Percentiles rank a stretch among this genome's conserved stretches.
These are phyloP conservation scores for Epichloe sylvatica DNA, from an alignment of 2,329 filamentous ascomycete species.

Conservation along the genomic window DNA sequence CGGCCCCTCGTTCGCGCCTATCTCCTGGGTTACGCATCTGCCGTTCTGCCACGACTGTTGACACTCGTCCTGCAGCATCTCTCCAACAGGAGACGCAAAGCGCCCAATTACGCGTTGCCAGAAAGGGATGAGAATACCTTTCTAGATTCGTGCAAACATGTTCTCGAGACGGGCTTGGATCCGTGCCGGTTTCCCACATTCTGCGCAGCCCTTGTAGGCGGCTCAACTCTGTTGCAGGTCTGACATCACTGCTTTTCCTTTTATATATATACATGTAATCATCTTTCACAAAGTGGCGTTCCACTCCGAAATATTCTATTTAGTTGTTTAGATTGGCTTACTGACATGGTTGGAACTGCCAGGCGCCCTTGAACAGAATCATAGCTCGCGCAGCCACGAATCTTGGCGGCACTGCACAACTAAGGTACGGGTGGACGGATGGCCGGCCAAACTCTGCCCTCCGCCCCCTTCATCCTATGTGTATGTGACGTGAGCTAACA, in stretches of 20 bases:
- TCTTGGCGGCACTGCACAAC: constrained; percentile 13
- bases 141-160: constrained; percentile 19
- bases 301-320: neutral
- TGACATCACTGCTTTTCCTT: neutral
- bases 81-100: constrained; percentile 21
- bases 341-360: constrained; percentile 6
- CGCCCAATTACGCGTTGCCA: constrained; percentile 14
- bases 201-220: constrained; percentile 46
- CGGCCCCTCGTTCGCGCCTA: constrained; percentile 46
- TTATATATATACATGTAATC: too few species aligned
- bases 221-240: constrained; percentile 47
- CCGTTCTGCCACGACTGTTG: constrained; percentile 41
- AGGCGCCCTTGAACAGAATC: constrained; percentile 19
- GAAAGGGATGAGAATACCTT: constrained; percentile 19
- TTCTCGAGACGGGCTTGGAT: constrained; percentile 38
- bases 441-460: neutral
- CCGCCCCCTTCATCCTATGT: neutral
- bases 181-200: constrained; percentile 46
- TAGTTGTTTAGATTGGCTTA: neutral
- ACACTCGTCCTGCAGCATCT: constrained; percentile 39
- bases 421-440: constrained; percentile 12
- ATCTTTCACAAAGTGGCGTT: neutral
- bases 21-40: constrained; percentile 45
- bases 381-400: constrained; percentile 13
- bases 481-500: neutral